These are phyloP conservation scores for Pestalotiopsis sp. DNA, from an alignment of 2,329 filamentous ascomycete species.

Conservation along the genomic window DNA sequence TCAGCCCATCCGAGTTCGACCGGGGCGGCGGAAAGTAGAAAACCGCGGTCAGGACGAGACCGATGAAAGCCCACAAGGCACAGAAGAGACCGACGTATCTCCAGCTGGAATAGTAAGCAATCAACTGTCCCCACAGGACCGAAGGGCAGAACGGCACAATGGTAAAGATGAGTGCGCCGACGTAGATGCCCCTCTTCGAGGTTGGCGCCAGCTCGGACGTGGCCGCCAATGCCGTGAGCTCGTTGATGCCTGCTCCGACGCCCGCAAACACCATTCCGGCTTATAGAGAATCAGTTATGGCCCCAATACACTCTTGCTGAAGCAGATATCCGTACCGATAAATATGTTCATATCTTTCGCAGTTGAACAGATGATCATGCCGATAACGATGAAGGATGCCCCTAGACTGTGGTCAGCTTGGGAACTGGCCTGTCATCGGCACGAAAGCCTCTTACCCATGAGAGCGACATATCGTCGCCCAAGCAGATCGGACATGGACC, in stretches of 20 bases:
- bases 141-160: constrained; percentile 66
- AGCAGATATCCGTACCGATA: constrained; percentile 50
- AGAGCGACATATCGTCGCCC: constrained; percentile 63
- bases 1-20: constrained; percentile 41
- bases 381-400: constrained; percentile 35
- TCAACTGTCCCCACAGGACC: constrained; percentile 61
- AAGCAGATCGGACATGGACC: constrained; percentile 65
- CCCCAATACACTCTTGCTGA: background rate
- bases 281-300: constrained; percentile 25
- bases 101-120: constrained; percentile 51
- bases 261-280: constrained; percentile 59
- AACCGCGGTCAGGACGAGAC: constrained; percentile 50
- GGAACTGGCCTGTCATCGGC: background rate
- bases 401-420: background rate
- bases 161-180: constrained; percentile 61
- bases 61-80: constrained; percentile 53
- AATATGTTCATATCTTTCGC: constrained; percentile 62
- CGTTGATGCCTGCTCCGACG: constrained; percentile 67
- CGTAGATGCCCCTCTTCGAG: constrained; percentile 65
- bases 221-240: constrained; percentile 69
- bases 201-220: constrained; percentile 71
- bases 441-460: constrained; percentile 38
- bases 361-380: constrained; percentile 61
- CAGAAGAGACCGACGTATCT: constrained; percentile 57
- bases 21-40: constrained; percentile 58